These are phyloP conservation scores for Funneliformis mosseae DNA, from an alignment of 192 early-diverging fungal genomes.

Conservation along the genomic window DNA sequence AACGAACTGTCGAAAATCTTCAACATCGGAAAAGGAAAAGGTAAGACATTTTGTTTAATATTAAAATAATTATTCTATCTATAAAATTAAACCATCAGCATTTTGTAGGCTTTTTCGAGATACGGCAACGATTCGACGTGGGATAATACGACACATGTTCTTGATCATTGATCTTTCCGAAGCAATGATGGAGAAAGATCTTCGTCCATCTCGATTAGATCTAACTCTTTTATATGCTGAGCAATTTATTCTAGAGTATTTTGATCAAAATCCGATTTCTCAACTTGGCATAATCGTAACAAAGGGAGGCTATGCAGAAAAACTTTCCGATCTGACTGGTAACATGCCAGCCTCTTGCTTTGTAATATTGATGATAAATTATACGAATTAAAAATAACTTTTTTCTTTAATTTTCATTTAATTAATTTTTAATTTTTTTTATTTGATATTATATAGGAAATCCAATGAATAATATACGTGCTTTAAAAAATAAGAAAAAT, in stretches of 20 bases:
- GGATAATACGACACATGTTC: slow-evolving; percentile 83
- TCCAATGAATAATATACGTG: slow-evolving; percentile 78
- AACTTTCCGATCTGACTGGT: slow-evolving; percentile 82
- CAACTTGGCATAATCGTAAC: slow-evolving; percentile 84
- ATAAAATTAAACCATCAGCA: not conserved
- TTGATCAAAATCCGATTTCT: slow-evolving; percentile 95
- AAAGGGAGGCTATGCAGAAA: slow-evolving; percentile 84
- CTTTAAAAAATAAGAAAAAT: slow-evolving; percentile 65
- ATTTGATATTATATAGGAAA: slow-evolving; percentile 46
- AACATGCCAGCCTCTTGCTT: slow-evolving; percentile 22
- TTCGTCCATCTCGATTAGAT: slow-evolving; percentile 81
- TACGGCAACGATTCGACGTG: slow-evolving; percentile 72
- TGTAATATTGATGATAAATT: not conserved
- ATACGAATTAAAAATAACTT: not conserved
- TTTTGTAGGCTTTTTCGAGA: slow-evolving; percentile 58
- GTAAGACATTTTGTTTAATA: slow-evolving; percentile 30
- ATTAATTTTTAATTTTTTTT: not conserved
- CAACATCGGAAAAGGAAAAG: slow-evolving; percentile 74
- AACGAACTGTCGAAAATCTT: slow-evolving; percentile 70
- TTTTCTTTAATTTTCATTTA: not conserved
- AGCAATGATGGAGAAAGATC: slow-evolving; percentile 83
- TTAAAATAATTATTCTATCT: not conserved
- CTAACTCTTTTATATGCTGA: slow-evolving; percentile 65
- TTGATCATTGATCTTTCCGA: slow-evolving; percentile 83
- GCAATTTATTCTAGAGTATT: slow-evolving; percentile 84